phyloP scores from a whole-genome alignment of 2,329 filamentous ascomycete genomes.

The Dactylella cylindrospora region DNA sequence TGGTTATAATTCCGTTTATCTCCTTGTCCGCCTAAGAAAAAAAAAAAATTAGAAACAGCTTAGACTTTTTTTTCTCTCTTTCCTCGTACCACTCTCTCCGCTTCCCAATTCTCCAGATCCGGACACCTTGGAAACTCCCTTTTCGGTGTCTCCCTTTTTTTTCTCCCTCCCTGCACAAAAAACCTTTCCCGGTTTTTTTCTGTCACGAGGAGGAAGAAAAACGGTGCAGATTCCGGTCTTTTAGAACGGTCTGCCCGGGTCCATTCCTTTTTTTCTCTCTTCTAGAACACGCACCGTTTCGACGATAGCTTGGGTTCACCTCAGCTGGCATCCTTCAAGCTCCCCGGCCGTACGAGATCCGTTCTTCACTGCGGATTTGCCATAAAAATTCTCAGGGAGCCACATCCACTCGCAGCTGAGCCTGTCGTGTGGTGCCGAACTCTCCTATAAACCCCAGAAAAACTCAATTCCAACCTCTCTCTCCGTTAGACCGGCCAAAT shows the following conservation, averaged over 20 bases:
- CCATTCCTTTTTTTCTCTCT: slow-evolving; percentile 18
- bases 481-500: slow-evolving; percentile 6
- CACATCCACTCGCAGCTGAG: no score
- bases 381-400: no score
- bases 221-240: slow-evolving; percentile 10
- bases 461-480: slow-evolving; percentile 14
- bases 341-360: no score
- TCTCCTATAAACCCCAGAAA: slow-evolving; percentile 22
- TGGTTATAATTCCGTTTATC: slow-evolving; percentile 2
- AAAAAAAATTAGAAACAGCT: slow-evolving; percentile 32
- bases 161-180: no score
- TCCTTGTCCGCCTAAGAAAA: slow-evolving; percentile 10
- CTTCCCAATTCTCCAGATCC: no score
- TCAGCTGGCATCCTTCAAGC: no score
- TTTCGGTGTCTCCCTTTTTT: no score
- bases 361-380: no score
- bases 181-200: no score
- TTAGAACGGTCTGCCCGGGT: slow-evolving; percentile 11
- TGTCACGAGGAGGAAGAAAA: no score
- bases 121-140: no score
- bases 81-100: not conserved
- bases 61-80: slow-evolving; percentile 3
- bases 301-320: slow-evolving; percentile 27
- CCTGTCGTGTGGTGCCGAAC: no score
- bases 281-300: slow-evolving; percentile 17